These are phyloP conservation scores for Alopecurus myosuroides DNA, from an alignment of 176 grass and related monocot genomes.

Conservation along the genomic window DNA sequence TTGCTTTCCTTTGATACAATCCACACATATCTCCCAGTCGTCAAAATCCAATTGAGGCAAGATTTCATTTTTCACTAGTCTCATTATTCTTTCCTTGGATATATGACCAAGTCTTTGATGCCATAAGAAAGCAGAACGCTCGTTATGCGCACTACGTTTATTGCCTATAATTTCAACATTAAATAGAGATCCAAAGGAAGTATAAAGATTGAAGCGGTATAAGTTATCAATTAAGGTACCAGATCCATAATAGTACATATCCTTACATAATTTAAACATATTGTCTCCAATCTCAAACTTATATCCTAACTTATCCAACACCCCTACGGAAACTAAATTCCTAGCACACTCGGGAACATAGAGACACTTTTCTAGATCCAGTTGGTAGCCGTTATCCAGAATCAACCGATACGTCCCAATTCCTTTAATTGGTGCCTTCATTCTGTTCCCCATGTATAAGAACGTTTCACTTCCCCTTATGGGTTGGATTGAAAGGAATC, in stretches of 20 bases:
- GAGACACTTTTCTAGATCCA: too few species aligned
- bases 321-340: background rate
- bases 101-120: too few species aligned
- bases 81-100: background rate
- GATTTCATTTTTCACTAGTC: too few species aligned
- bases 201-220: too few species aligned
- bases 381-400: too few species aligned
- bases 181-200: background rate
- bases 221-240: background rate
- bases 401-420: too few species aligned
- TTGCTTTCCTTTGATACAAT: constrained; percentile 13
- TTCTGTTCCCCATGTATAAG: too few species aligned
- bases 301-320: constrained; percentile 7
- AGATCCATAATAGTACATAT: constrained; percentile 20
- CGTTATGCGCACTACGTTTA: constrained; percentile 7
- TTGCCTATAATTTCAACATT: constrained; percentile 2
- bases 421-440: too few species aligned
- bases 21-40: constrained; percentile 5
- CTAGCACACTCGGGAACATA: too few species aligned
- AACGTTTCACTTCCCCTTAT: too few species aligned
- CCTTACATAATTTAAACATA: constrained; percentile 12
- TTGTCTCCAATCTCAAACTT: background rate
- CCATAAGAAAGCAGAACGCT: background rate
- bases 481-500: constrained; percentile 16
- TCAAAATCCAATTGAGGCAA: constrained; percentile 22